Percentiles rank a stretch among this genome's conserved stretches.
Evolutionary conservation across 768 basidiomycete genomes (phyloP).

Genomic region (Artomyces pyxidatus): DNA sequence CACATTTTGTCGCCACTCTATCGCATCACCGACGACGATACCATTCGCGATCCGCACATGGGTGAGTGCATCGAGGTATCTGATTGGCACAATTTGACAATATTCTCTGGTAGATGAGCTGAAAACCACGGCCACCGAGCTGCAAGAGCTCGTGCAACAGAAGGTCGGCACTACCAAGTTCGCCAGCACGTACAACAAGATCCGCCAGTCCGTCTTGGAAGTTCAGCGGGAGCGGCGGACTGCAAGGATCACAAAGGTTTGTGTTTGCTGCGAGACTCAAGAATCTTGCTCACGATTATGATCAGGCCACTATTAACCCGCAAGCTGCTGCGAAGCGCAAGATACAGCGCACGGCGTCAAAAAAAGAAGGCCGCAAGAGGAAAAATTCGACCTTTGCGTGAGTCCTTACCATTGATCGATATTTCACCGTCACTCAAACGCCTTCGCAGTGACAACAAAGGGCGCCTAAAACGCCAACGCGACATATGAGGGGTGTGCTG

Average conservation of each 20-base stretch:
- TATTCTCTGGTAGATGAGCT: conserved; percentile 55
- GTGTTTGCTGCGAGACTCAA: too few relatives aligned
- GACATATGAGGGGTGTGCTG: conserved; percentile 22
- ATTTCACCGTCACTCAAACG: conserved; percentile 4
- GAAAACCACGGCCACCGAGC: conserved; percentile 69
- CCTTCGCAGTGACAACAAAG: conserved; percentile 37
- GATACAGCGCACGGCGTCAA: conserved; percentile 57
- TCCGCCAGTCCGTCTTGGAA: conserved; percentile 61
- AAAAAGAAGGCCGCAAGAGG: conserved; percentile 82
- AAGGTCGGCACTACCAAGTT: conserved; percentile 89
- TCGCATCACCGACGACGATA: conserved; percentile 82
- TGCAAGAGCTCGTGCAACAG: conserved; percentile 79
- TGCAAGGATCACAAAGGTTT: conserved; percentile 36
- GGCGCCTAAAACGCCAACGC: conserved; percentile 38
- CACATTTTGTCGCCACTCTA: conserved; percentile 86
- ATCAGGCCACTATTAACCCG: conserved; percentile 64
- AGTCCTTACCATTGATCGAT: conserved; percentile 23
- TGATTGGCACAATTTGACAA: background rate
- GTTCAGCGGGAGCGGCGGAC: conserved; percentile 68
- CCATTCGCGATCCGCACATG: conserved; percentile 68
- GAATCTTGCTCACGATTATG: conserved; percentile 2
- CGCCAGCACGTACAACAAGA: conserved; percentile 67
- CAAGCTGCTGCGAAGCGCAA: conserved; percentile 71
- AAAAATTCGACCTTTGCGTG: conserved; percentile 57
- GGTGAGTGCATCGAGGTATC: conserved; percentile 37